Evolutionary conservation across 345 rosid genomes (phyloP), one percentile per base, ranked within the genome.

Genomic region (Dipteronia dyeriana): DNA sequence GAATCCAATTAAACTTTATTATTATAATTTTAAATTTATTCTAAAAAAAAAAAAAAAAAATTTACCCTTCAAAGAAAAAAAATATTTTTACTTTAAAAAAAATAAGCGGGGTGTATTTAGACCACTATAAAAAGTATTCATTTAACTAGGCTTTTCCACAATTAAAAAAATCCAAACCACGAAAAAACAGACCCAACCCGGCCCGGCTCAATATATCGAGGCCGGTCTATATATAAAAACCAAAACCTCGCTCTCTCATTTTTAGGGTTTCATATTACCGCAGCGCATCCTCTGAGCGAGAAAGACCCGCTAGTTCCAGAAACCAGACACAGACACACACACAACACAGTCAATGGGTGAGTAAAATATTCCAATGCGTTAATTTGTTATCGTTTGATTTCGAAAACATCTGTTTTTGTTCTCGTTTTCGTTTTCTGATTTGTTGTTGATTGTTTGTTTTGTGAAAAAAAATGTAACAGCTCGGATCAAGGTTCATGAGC

Each of bases 401-500:
- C 41, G 3, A 22, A 9, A 47, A 8, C 1, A 13, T 1, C 2
- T 22, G 14, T 53, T 66, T 66, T 39, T 66, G 64, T 11, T 2
- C 68, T 31, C 34, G 4, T 31, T 29, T 31, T 31, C 5, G 20
- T 9, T 39, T 57, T 43, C 20, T 3, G 5, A 7, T 2, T 14
- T 68, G 59, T 39, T 8, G 53, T 77, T 59, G 23, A 23, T 23
- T 59, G 31, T 31, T 23, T 31, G 14, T 16, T 9, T 4, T 13
- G 41, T n/a, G 45, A 45, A 54, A 67, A 47, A 53, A 34, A 34
- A 9, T 56, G 72, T 51, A 34, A 61, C 81, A 89, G 95, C 93
- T 34, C 84, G 93, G 80, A 89, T 91, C 78, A 91, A 91, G 87
- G 93, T 88, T 19, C 89, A 89, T 66, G 93, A 91, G 86, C 79